Conservation (phyloP, 2,329 filamentous ascomycete species). For the Raffaelea arxii region DNA sequence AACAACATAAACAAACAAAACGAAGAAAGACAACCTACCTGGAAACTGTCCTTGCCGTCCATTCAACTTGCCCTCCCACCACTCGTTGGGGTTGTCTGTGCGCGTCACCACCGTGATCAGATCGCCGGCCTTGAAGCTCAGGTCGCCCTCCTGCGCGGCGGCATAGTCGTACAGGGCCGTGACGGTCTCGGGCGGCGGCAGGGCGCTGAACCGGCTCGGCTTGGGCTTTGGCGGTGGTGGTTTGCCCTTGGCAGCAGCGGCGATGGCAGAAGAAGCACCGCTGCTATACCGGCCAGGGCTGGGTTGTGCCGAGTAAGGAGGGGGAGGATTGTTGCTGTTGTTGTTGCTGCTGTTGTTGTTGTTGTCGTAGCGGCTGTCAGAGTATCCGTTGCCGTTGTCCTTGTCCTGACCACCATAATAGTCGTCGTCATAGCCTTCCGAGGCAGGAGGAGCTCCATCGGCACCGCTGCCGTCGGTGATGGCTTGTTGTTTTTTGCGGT, state of each 20-base stretch:
- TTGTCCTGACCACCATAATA: slow-evolving; percentile 12
- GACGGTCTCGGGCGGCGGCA: slow-evolving; percentile 61
- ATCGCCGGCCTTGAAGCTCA: slow-evolving; percentile 84
- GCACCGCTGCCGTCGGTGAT: slow-evolving; percentile 34
- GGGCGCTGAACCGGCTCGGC: slow-evolving; percentile 60
- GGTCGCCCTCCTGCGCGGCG: slow-evolving; percentile 85
- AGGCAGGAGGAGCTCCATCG: slow-evolving; percentile 11
- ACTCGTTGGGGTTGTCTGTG: slow-evolving; percentile 90
- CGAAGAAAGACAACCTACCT: slow-evolving; percentile 46
- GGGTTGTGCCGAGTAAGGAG: slow-evolving; percentile 50
- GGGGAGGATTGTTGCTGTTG: slow-evolving; percentile 53
- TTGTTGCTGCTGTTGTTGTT: slow-evolving; percentile 41
- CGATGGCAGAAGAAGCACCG: slow-evolving; percentile 27
- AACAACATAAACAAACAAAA: background rate
- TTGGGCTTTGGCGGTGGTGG: slow-evolving; percentile 70
- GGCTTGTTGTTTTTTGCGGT: slow-evolving; percentile 36
- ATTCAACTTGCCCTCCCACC: slow-evolving; percentile 81
- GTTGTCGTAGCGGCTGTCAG: slow-evolving; percentile 18
- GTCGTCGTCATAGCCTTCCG: slow-evolving; percentile 4
- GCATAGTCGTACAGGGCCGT: slow-evolving; percentile 95
- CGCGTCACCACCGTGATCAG: slow-evolving; percentile 77
- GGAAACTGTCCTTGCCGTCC: slow-evolving; percentile 88
- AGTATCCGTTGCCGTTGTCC: slow-evolving; percentile 2
- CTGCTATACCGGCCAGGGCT: slow-evolving; percentile 13
- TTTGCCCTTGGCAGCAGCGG: slow-evolving; percentile 54